Evolutionary conservation across 108 stramenopile genomes (phyloP).

Genomic region (Fragilaria crotonensis): DNA sequence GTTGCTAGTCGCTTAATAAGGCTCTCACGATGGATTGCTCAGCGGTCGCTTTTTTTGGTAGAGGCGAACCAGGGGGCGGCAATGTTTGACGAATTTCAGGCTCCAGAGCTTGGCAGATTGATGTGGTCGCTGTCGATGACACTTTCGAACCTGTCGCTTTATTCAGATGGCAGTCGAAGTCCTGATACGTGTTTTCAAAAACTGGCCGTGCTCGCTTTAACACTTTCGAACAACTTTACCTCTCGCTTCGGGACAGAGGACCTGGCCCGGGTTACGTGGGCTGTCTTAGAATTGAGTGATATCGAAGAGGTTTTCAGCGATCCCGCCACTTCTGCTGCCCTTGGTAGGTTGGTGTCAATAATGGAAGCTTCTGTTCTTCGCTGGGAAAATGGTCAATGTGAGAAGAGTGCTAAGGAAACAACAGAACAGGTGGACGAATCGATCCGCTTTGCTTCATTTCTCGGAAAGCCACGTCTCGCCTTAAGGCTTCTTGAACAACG

Average conservation of each 20-base stretch:
- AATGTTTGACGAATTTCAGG: constrained; percentile 21
- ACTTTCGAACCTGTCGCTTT: constrained; percentile 2
- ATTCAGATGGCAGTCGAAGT: background rate
- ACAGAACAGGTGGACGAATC: background rate
- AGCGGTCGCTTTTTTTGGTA: background rate
- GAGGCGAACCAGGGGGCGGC: background rate
- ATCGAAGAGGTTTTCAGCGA: constrained; percentile 1
- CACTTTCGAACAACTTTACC: background rate
- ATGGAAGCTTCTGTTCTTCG: constrained; percentile 33
- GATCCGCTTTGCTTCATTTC: constrained; percentile 24
- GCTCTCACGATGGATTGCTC: constrained; percentile 21
- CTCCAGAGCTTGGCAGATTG: constrained; percentile 43
- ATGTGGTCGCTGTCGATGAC: constrained; percentile 34
- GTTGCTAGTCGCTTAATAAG: constrained; percentile 4
- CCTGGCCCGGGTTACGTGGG: constrained; percentile 27
- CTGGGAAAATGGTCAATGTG: constrained; percentile 41
- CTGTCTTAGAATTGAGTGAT: constrained; percentile 31
- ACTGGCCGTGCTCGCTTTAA: constrained; percentile 10
- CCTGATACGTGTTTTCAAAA: background rate
- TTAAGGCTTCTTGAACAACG: constrained; percentile 26
- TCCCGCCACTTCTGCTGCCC: constrained; percentile 7
- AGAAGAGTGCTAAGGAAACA: background rate
- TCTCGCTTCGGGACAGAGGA: background rate
- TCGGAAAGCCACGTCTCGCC: constrained; percentile 22
- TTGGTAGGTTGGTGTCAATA: constrained; percentile 27